Conservation (phyloP, 257 asterid species). For the Solanum lignicaule region DNA sequence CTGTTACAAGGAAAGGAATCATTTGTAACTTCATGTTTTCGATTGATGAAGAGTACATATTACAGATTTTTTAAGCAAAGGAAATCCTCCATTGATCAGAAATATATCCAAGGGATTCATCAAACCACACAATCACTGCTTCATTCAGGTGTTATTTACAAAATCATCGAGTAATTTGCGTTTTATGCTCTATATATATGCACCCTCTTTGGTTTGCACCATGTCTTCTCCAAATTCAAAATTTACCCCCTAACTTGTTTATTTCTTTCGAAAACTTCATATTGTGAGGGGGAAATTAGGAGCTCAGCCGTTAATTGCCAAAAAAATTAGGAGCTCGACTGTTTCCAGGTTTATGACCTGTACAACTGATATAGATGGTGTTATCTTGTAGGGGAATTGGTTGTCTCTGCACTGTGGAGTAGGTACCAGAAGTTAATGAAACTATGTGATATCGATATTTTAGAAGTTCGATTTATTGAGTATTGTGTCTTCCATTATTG, state of each 20-base stretch:
- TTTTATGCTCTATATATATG: neutral
- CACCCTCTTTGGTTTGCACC: neutral
- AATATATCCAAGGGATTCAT: neutral
- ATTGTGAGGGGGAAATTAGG: neutral
- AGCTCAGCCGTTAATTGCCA: neutral
- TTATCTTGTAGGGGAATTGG: neutral
- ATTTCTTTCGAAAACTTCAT: neutral
- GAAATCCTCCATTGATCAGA: neutral
- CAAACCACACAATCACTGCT: neutral
- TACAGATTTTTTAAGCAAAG: neutral
- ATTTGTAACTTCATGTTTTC: neutral
- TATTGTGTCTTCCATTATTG: neutral
- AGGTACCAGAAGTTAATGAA: neutral
- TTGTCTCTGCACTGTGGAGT: neutral
- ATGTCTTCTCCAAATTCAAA: neutral
- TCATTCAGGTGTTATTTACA: neutral
- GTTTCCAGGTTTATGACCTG: neutral
- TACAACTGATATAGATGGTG: neutral
- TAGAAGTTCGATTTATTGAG: neutral
- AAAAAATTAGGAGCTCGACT: neutral
- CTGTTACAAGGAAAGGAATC: conserved; percentile 13
- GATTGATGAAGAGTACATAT: neutral
- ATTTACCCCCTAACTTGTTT: neutral
- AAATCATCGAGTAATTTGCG: neutral
- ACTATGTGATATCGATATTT: neutral